Evolutionary conservation across 495 filamentous ascomycete genomes (phyloP), one percentile per base, ranked within the genome.

Genomic region (Sordaria brevicollis): DNA sequence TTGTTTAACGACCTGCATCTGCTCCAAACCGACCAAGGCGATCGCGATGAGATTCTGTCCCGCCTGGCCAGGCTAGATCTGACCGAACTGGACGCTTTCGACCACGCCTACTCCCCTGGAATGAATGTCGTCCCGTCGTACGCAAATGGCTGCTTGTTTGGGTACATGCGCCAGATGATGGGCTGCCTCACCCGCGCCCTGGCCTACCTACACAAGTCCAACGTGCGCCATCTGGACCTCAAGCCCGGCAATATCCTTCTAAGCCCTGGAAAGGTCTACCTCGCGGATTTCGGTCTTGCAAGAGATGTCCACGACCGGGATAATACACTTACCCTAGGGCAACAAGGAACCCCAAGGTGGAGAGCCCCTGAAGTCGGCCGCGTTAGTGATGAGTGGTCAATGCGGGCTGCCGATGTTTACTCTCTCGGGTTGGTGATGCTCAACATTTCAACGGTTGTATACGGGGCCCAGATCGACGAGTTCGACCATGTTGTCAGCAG

Each of bases 171-270:
- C 31, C 70, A 75, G 34, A 74, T 79, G 36, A 74, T 78, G 36
- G 80, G 81, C 10, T 83, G 81, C 71, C 76, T 81, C 35, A 74
- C 81, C 1, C 75, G 76, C 10, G 82, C 82, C 9, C 73, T 83
- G n/a, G 72, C 75, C 0, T 82, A 79, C 70, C 76, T 80, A 43
- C 82, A 84, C 62, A 67, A 76, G 11, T 74, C 76, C 54, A 75
- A 79, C 54, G 76, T 83, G 49, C 76, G 81, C 66, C 81, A 82
- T 68, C 76, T 79, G 13, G 81, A 83, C 65, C 75, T 83, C 31
- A 83, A 83, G 68, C 81, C 81, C 4, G 74, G 76, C 36, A 83
- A 83, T 54, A 82, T 83, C 68, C 76, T 83, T 0, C 72, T 83
- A 4, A 75, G 71, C 67, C 73, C 81, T 11, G 76, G 74, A 11